Base-by-base conservation (phyloP, 2,329 filamentous ascomycete genomes). In the Fusarium fracticaudum region DNA sequence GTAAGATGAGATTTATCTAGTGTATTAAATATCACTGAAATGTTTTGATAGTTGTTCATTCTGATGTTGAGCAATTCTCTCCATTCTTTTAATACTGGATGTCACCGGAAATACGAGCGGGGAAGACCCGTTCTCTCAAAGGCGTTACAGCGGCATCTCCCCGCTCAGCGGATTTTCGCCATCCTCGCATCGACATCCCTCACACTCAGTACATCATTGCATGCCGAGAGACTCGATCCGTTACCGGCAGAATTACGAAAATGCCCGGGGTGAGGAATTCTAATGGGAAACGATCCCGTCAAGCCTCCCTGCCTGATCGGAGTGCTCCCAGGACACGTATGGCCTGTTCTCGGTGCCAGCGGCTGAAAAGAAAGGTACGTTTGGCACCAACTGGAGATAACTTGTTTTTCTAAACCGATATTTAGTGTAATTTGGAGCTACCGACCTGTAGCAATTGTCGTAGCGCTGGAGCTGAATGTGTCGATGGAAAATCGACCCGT, bases 281-380 rank as follows among this genome's bases (percentile, higher is more conserved):
- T 1, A 57, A 48, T 8, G 63, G 51, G 9, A 48, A 41, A 1
- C 14, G 51, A 11, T 8, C 48, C 5, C n/a, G 11, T 37, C 48
- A 20, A n/a, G n/a, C n/a, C n/a, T n/a, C n/a, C n/a, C n/a, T n/a
- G 14, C 20, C 51, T 18, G 37, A 29, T n/a, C 37, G 51, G 26
- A 41, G 37, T 55, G 51, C 51, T 20, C 51, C 51, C 26, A 55
- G 51, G 35, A 55, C 51, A 18, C 75, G 79, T 11, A 72, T 84
- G 51, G 77, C 80, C 1, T 79, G 79, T 72, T 73, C 77, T 24
- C 78, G 82, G 10, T 88, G 86, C 63, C 86, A 88, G 67, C 80
- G 84, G 47, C 81, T 86, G 33, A 88, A 88, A 78, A 87, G 88
- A 74, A 83, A 83, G 51, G 85, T 85, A 79, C 31, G 81, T 71